These are phyloP conservation scores for Fraxinus baroniana DNA, from an alignment of 305 asterid genomes.

Conservation along the genomic window DNA sequence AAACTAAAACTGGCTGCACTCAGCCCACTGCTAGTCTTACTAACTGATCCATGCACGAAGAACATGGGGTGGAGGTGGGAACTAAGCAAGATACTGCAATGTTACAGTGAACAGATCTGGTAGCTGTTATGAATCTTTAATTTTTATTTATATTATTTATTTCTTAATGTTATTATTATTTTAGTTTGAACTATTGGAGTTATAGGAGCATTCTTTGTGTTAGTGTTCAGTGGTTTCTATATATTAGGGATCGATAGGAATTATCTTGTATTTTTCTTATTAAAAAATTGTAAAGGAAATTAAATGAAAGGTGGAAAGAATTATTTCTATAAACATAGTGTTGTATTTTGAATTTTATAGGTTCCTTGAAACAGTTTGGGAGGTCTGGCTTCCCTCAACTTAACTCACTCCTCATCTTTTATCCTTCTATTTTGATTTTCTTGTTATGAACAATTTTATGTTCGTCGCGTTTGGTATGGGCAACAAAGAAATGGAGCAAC, in stretches of 20 bases:
- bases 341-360: background rate
- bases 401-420: background rate
- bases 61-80: background rate
- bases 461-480: too few relatives aligned
- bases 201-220: too few relatives aligned
- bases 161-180: too few relatives aligned
- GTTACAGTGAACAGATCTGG: background rate
- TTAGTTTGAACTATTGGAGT: too few relatives aligned
- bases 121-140: too few relatives aligned
- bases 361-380: background rate
- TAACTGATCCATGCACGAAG: background rate
- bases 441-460: background rate
- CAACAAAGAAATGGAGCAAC: too few relatives aligned
- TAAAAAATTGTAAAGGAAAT: too few relatives aligned
- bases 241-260: background rate
- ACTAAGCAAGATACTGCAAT: background rate
- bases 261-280: too few relatives aligned
- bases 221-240: background rate
- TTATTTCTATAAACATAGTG: background rate
- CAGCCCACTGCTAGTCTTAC: background rate
- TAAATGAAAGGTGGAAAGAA: background rate
- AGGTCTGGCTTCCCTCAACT: background rate
- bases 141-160: too few relatives aligned
- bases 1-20: background rate
- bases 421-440: background rate